Base-by-base conservation (phyloP, 83 land plant genomes). In the Picea engelmannii region DNA sequence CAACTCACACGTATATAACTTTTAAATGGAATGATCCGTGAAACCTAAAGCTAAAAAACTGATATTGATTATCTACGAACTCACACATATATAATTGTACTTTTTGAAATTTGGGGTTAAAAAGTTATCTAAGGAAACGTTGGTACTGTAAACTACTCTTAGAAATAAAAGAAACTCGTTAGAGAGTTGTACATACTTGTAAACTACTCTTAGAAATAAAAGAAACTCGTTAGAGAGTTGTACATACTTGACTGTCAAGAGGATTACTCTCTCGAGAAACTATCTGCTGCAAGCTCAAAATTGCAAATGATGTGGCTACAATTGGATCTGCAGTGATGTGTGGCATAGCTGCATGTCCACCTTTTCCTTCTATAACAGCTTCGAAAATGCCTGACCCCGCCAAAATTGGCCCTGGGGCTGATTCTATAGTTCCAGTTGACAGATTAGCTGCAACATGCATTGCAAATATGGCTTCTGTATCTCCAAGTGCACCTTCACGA, bases 191-290 rank as follows among this genome's bases (percentile, higher is more conserved):
- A 81, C 85, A 78, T 86, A 95, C 99, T 79, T 88, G 91, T 13
- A 12, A 55, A 12, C 59, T 55, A 55, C 59, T 55, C 59, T 55
- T 13, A 55, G 15, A 55, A 55, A 55, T 55, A 55, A 55, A 55
- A 55, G 15, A 55, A 12, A 13, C 59, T 55, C 59, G 59, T 55
- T 55, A 55, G 16, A 55, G 15, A 55, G 59, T 55, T 55, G 13
- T 55, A 81, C 85, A 78, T 86, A 95, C 99, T 79, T 88, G 91
- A 79, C 93, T 90, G 10, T 94, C 86, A 47, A 95, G 92, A 12
- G 99, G 96, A 83, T 97, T 86, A 15, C 87, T 80, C 89, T 95
- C 98, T 69, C 99, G 89, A 16, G 99, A 92, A 21, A 95, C 87
- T 20, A 97, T 85, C 79, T 92, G 92, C 66, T 97, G 99, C 88